A percentile compares a stretch with the other conserved stretches of the same genome.
Evolutionary conservation across 148 eudicot genomes (phyloP).

Genomic region (Fallopia convolvulus): DNA sequence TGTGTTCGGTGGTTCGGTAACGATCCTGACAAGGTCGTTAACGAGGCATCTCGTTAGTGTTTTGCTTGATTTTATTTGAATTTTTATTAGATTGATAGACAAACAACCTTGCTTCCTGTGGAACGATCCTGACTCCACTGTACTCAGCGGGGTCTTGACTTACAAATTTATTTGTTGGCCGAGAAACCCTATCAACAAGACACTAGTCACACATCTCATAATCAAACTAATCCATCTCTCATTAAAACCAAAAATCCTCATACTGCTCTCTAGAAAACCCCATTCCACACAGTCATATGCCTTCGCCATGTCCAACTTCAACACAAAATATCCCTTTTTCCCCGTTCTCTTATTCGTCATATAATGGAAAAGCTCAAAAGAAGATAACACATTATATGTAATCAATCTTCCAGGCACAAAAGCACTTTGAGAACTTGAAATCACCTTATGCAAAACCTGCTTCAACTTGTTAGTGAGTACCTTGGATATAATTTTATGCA

Average conservation of each 20-base stretch:
- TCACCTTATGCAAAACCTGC: background rate
- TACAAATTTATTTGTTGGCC: too few species aligned
- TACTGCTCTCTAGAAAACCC: background rate
- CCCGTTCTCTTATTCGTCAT: background rate
- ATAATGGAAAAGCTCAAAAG: background rate
- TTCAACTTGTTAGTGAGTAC: background rate
- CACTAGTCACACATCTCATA: background rate
- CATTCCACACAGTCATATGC: conserved; percentile 10
- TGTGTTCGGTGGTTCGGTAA: too few species aligned
- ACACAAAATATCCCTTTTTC: background rate
- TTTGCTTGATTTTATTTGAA: too few species aligned
- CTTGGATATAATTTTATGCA: background rate
- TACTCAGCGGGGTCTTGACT: too few species aligned
- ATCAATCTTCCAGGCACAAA: background rate
- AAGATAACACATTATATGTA: background rate
- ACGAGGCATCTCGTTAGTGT: too few species aligned
- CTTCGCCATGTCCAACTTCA: background rate
- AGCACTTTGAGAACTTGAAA: background rate
- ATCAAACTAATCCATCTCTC: background rate
- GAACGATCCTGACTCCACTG: too few species aligned
- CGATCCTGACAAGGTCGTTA: too few species aligned
- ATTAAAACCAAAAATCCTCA: background rate
- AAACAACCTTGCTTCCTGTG: too few species aligned
- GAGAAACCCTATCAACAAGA: too few species aligned
- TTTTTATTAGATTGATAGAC: too few species aligned